Base-by-base conservation (phyloP, 2,329 filamentous ascomycete genomes). In the Grosmannia huntii region DNA sequence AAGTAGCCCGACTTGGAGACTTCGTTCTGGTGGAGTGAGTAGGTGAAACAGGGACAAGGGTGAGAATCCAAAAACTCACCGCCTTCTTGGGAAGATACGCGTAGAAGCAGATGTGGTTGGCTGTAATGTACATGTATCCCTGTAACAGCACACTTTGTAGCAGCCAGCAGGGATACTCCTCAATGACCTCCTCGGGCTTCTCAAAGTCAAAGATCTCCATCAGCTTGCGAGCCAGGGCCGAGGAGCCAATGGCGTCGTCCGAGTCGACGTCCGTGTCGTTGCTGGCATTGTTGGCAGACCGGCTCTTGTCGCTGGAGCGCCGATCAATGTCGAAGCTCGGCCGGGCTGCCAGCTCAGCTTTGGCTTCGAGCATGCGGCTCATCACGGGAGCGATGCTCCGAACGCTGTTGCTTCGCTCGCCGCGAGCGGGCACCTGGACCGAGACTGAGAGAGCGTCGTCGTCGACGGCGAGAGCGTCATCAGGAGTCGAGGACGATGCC, bases 31-130 rank as follows among this genome's bases (percentile, higher is more conserved):
- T 38, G 14, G 12, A 46, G 41, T 33, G 2, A 48, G 41, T 14
- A 11, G 19, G 14, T 16, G 12, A 16, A 16, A 16, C 36, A 1
- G 36, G 41, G 53, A 21, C 27, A 49, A 50, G 23, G 21, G 19
- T 9, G 48, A 27, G 36, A 38, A 14, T 52, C n/a, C 21, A 31
- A 12, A 57, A 9, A 23, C 84, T 71, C 76, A 88, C 87, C 56
- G 87, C 83, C 77, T 94, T 96, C 76, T 91, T 95, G 7, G 90
- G 90, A n/a, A 97, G 79, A 68, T 96, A 96, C 46, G 94, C 90
- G 68, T 96, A 97, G 70, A 97, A 99, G 72, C 91, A 96, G 61
- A 97, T 87, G 68, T 99, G 94, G 65, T 86, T 87, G 61, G 87
- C 79, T 0, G 94, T 97, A 67, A 99, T 89, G 72, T 97, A 97